These are phyloP conservation scores for Lyophyllum semitale DNA, from an alignment of 768 basidiomycete genomes.

Conservation along the genomic window DNA sequence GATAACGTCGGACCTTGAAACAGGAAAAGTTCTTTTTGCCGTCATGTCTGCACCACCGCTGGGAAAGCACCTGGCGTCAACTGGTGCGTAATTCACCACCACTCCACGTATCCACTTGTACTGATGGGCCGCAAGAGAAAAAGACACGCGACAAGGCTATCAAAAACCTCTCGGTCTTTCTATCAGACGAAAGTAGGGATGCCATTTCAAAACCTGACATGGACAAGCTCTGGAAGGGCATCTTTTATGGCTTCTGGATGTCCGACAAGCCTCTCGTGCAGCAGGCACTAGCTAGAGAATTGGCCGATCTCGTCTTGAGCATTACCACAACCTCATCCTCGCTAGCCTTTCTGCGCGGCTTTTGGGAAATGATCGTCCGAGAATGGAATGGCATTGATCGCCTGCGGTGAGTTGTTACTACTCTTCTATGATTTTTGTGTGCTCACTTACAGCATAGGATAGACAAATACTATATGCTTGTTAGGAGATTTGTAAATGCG, in stretches of 20 bases:
- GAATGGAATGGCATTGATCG: constrained; percentile 96
- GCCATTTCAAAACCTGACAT: constrained; percentile 73
- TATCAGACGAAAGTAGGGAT: constrained; percentile 67
- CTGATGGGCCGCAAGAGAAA: constrained; percentile 64
- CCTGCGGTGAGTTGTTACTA: constrained; percentile 59
- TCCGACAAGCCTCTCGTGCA: constrained; percentile 98
- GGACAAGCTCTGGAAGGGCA: constrained; percentile 95
- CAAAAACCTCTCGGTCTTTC: constrained; percentile 73
- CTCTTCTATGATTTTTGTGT: background rate
- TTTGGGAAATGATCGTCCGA: constrained; percentile 87
- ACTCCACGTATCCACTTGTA: constrained; percentile 10
- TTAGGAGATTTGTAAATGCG: constrained; percentile 85
- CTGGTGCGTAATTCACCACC: constrained; percentile 51
- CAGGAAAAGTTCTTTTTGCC: constrained; percentile 13
- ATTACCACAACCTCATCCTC: constrained; percentile 62
- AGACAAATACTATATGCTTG: constrained; percentile 97
- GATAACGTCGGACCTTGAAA: constrained; percentile 29
- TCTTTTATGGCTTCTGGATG: constrained; percentile 99
- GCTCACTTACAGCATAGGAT: constrained; percentile 51
- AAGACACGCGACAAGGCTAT: constrained; percentile 90
- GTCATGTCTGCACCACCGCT: constrained; percentile 58
- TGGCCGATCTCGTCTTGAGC: constrained; percentile 78
- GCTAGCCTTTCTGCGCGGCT: constrained; percentile 79
- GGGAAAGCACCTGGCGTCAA: constrained; percentile 90
- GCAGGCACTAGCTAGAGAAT: constrained; percentile 83